Percentiles rank a stretch among this genome's conserved stretches.
These are phyloP conservation scores for Coccomyxa subellipsoidea DNA, from an alignment of 163 green algal species.

Conservation along the genomic window DNA sequence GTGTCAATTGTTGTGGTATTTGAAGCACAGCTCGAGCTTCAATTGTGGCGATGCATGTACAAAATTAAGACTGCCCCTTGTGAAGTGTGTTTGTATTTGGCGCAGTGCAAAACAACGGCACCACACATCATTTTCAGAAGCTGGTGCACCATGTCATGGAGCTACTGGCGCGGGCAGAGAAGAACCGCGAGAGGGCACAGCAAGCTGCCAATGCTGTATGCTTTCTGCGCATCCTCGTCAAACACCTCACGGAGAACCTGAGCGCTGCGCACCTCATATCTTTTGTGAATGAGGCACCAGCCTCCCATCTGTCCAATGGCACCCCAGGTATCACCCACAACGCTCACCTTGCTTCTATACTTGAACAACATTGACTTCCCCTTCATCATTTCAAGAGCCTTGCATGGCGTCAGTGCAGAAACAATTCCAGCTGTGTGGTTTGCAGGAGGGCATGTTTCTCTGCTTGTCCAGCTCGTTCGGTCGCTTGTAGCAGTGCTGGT, in stretches of 20 bases:
- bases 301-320: constrained; percentile 20
- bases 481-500: not conserved
- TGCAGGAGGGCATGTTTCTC: not conserved
- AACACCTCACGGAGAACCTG: constrained; percentile 48
- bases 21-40: too few species aligned
- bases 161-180: not conserved
- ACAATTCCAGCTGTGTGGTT: too few species aligned
- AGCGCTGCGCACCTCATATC: constrained; percentile 34
- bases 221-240: constrained; percentile 35
- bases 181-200: not conserved
- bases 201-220: constrained; percentile 32
- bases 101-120: constrained; percentile 24
- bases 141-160: constrained; percentile 33
- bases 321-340: constrained; percentile 8
- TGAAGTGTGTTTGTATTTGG: too few species aligned
- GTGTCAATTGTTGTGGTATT: too few species aligned
- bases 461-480: not conserved
- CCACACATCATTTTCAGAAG: constrained; percentile 19
- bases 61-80: too few species aligned
- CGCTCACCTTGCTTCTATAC: too few species aligned
- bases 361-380: too few species aligned
- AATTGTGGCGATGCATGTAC: too few species aligned
- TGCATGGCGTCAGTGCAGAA: too few species aligned
- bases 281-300: constrained; percentile 23
- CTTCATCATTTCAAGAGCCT: too few species aligned